phyloP scores from a whole-genome alignment of 257 asterid species.

The Gentiana dahurica region DNA sequence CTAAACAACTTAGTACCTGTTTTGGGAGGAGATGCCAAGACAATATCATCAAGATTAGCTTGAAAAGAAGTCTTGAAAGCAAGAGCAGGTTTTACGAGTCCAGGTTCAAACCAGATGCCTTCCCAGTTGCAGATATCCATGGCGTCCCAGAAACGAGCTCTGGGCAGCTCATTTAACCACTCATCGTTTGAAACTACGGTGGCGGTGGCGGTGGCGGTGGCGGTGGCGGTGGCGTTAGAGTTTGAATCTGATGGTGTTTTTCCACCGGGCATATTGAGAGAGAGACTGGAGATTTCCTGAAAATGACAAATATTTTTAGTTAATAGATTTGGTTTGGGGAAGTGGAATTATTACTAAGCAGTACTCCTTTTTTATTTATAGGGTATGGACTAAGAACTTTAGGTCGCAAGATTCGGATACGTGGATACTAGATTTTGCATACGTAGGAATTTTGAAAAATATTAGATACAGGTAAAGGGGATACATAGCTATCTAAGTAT shows the following conservation, averaged over 20 bases:
- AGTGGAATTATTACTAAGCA: too few relatives aligned
- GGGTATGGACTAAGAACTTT: too few relatives aligned
- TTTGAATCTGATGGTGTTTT: conserved; percentile 2
- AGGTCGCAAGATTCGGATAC: too few relatives aligned
- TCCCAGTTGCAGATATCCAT: conserved; percentile 25
- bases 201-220: too few relatives aligned
- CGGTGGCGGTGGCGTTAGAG: neutral
- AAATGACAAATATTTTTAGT: too few relatives aligned
- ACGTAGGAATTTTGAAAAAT: too few relatives aligned
- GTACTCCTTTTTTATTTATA: too few relatives aligned
- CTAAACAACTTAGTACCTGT: conserved; percentile 11
- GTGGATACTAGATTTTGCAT: too few relatives aligned
- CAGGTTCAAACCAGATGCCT: conserved; percentile 32
- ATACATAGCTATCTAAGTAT: too few relatives aligned
- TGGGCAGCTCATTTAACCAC: conserved; percentile 14
- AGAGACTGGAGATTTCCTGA: too few relatives aligned
- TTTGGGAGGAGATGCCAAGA: conserved; percentile 26
- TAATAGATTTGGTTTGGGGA: too few relatives aligned
- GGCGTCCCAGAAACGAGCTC: conserved; percentile 25
- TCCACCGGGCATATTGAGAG: conserved; percentile 4
- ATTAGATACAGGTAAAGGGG: too few relatives aligned
- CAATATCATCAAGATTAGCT: conserved; percentile 16
- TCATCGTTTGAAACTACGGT: neutral
- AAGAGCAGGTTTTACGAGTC: conserved; percentile 18
- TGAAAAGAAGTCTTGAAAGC: conserved; percentile 14